Conservation (phyloP, 2,329 filamentous ascomycete genomes). For the Pseudopithomyces chartarum region DNA sequence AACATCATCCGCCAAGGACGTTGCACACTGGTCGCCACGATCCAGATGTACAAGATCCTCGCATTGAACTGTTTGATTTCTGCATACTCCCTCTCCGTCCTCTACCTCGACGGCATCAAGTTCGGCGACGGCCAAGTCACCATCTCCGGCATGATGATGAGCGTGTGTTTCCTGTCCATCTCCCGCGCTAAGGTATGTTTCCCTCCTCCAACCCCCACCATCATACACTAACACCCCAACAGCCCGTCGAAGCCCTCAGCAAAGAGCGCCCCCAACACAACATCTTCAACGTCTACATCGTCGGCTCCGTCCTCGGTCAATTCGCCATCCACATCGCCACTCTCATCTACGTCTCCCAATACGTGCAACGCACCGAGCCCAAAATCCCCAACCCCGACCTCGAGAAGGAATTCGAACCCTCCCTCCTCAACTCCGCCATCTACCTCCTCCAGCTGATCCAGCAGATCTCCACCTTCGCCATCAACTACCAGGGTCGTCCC, state of each 20-base stretch:
- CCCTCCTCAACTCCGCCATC: slow-evolving; percentile 92
- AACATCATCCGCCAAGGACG: slow-evolving; percentile 98
- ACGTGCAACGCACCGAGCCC: slow-evolving; percentile 83
- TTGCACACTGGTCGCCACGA: slow-evolving; percentile 96
- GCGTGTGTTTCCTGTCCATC: slow-evolving; percentile 97
- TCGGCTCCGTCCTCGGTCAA: slow-evolving; percentile 94
- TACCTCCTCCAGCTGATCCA: slow-evolving; percentile 98
- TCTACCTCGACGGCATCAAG: slow-evolving; percentile 98
- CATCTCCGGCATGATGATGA: slow-evolving; percentile 99
- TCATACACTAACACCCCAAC: slow-evolving; percentile 29
- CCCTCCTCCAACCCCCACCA: neutral
- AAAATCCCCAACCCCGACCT: slow-evolving; percentile 75
- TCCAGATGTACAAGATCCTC: slow-evolving; percentile 99
- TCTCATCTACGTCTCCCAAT: slow-evolving; percentile 89
- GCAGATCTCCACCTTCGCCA: slow-evolving; percentile 97
- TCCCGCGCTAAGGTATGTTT: slow-evolving; percentile 80
- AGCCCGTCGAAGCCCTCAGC: slow-evolving; percentile 89
- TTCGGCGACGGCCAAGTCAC: slow-evolving; percentile 98
- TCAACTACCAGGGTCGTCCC: slow-evolving; percentile 98
- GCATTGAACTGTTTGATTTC: slow-evolving; percentile 97
- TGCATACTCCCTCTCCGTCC: slow-evolving; percentile 92
- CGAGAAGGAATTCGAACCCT: slow-evolving; percentile 92
- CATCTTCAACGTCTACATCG: slow-evolving; percentile 99
- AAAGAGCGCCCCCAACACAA: slow-evolving; percentile 98
- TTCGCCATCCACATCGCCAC: slow-evolving; percentile 96